Evolutionary conservation across 1,284 basidiomycete species (phyloP).

Genomic region (Melampsora larici-populina): DNA sequence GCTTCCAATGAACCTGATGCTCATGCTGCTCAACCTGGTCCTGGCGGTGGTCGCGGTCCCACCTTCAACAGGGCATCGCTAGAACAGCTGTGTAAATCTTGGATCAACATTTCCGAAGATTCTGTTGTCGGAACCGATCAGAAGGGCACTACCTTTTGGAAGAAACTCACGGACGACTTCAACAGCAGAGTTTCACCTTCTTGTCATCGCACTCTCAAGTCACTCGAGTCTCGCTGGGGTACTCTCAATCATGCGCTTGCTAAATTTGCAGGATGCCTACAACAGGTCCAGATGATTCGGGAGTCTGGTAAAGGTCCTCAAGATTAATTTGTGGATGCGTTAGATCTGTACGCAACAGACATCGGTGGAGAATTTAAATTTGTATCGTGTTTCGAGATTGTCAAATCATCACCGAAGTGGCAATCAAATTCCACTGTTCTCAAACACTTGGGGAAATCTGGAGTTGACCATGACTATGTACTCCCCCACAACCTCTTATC

Average conservation of each 20-base stretch:
- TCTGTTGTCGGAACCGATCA: not conserved
- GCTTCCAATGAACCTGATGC: no score
- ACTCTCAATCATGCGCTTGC: not conserved
- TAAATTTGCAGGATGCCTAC: constrained; percentile 4
- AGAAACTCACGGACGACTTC: not conserved
- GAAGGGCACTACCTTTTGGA: not conserved
- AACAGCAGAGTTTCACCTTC: no score
- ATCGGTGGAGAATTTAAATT: no score
- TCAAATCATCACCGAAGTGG: no score
- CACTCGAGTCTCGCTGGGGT: not conserved
- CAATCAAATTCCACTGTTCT: no score
- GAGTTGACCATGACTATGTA: no score
- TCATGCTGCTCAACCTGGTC: no score
- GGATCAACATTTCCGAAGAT: not conserved
- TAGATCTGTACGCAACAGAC: not conserved
- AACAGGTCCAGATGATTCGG: not conserved
- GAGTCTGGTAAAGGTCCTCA: constrained; percentile 1
- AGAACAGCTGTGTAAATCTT: constrained; percentile 2
- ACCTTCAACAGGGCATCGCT: not conserved
- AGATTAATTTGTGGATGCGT: not conserved
- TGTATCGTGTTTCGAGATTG: no score
- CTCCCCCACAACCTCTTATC: no score
- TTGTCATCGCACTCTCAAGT: no score
- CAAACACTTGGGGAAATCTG: no score
- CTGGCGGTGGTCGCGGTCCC: not conserved